Percentiles rank a stretch among this genome's conserved stretches.
These are phyloP conservation scores for Penicillium italicum DNA, from an alignment of 2,329 filamentous ascomycete genomes.

Conservation along the genomic window DNA sequence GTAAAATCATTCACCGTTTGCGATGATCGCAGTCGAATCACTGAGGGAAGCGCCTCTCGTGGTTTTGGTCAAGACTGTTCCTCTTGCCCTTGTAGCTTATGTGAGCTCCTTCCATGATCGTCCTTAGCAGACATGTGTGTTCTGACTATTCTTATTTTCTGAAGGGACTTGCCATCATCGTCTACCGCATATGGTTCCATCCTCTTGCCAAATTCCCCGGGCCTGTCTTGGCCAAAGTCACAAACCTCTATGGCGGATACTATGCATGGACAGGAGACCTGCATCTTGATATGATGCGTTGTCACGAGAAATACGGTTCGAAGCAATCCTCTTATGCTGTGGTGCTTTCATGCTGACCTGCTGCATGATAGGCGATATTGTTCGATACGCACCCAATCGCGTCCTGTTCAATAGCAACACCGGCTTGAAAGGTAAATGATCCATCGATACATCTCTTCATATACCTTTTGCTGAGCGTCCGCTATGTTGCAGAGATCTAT, in stretches of 20 bases:
- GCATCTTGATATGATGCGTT: slow-evolving; percentile 27
- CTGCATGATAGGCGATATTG: slow-evolving; percentile 16
- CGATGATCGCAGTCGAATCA: not conserved
- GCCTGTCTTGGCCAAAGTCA: slow-evolving; percentile 60
- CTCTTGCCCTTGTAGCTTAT: not conserved
- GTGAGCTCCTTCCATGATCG: not conserved
- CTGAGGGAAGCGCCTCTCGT: not conserved
- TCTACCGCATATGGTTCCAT: slow-evolving; percentile 36
- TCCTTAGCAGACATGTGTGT: not conserved
- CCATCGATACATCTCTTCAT: not conserved
- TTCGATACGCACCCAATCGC: slow-evolving; percentile 26
- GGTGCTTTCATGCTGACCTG: not conserved
- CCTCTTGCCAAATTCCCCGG: slow-evolving; percentile 64
- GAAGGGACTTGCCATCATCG: not conserved
- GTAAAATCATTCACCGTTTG: not conserved
- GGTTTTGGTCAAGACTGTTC: not conserved
- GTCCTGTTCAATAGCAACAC: slow-evolving; percentile 19
- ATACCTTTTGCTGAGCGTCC: not conserved
- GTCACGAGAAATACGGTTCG: slow-evolving; percentile 33
- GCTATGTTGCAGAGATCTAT: slow-evolving; percentile 40
- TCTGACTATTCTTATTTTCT: not conserved
- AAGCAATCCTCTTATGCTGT: not conserved
- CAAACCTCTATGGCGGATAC: slow-evolving; percentile 43
- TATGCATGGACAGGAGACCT: slow-evolving; percentile 25
- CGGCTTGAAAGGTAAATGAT: slow-evolving; percentile 19